Conservation (phyloP, 495 filamentous ascomycete species). For the Lasiosphaeriaceae sp. region DNA sequence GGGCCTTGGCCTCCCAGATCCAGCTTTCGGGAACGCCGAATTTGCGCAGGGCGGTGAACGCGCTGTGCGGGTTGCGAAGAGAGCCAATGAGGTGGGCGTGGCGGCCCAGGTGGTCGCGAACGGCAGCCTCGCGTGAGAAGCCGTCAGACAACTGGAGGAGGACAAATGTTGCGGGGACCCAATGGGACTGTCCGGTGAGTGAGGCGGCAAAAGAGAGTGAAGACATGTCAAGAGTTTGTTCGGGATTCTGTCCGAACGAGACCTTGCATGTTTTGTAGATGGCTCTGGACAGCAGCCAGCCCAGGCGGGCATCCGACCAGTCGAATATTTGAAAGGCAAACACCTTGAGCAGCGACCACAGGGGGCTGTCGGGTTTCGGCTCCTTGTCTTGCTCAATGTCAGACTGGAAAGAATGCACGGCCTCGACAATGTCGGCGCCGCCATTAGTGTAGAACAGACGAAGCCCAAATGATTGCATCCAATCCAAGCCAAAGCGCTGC, state of each 20-base stretch:
- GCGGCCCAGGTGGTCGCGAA: constrained; percentile 67
- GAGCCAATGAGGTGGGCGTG: constrained; percentile 53
- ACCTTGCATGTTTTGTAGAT: constrained; percentile 47
- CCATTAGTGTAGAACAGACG: constrained; percentile 74
- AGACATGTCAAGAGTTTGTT: constrained; percentile 59
- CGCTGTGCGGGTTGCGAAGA: constrained; percentile 5
- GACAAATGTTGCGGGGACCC: constrained; percentile 67
- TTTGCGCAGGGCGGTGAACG: constrained; percentile 34
- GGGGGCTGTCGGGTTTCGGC: constrained; percentile 65
- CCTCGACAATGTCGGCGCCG: constrained; percentile 59
- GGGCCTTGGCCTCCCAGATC: constrained; percentile 85
- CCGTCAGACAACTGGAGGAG: constrained; percentile 69
- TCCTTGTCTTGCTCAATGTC: constrained; percentile 64
- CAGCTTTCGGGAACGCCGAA: constrained; percentile 67
- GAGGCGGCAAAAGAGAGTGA: constrained; percentile 69
- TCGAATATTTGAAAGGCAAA: constrained; percentile 62
- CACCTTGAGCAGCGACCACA: constrained; percentile 81
- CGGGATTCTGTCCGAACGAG: constrained; percentile 35
- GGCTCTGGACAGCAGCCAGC: constrained; percentile 71
- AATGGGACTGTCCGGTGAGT: constrained; percentile 62
- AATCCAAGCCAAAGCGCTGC: constrained; percentile 78
- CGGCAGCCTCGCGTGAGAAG: constrained; percentile 57
- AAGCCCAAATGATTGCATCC: constrained; percentile 88
- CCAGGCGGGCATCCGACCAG: constrained; percentile 67
- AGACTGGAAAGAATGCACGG: constrained; percentile 62